Evolutionary conservation across 768 basidiomycete species (phyloP).

Genomic region (Butyriboletus loyo): DNA sequence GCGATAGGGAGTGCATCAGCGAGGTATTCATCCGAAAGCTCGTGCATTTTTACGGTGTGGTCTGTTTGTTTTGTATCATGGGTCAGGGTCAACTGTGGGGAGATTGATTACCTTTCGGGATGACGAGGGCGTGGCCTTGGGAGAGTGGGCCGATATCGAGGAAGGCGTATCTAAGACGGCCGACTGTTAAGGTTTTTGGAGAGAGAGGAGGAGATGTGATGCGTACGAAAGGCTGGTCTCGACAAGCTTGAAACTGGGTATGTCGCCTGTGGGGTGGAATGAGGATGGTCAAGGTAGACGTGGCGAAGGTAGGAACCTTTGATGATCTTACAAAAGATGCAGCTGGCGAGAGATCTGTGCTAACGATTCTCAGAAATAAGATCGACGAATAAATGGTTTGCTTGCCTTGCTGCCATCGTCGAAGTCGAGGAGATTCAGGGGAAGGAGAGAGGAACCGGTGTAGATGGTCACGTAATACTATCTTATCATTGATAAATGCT

Average conservation of each 20-base stretch:
- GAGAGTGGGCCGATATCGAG: constrained; percentile 90
- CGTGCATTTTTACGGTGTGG: constrained; percentile 82
- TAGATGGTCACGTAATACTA: background rate
- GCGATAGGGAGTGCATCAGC: constrained; percentile 73
- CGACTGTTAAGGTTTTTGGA: too few species aligned
- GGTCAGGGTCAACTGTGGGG: background rate
- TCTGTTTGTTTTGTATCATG: constrained; percentile 45
- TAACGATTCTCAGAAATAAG: background rate
- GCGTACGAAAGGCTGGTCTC: constrained; percentile 73
- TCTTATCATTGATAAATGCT: background rate
- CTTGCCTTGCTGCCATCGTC: constrained; percentile 24
- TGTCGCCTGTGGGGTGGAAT: constrained; percentile 57
- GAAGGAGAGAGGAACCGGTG: too few species aligned
- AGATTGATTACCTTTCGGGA: constrained; percentile 78
- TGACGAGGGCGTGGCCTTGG: constrained; percentile 87
- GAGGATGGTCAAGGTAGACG: background rate
- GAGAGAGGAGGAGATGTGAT: background rate
- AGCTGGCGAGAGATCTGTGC: constrained; percentile 54
- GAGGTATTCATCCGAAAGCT: constrained; percentile 84
- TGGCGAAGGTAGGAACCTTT: constrained; percentile 52
- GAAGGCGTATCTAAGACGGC: constrained; percentile 65
- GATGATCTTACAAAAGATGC: constrained; percentile 95
- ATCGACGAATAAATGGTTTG: background rate
- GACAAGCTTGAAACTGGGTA: constrained; percentile 82
- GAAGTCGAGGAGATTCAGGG: too few species aligned